Evolutionary conservation across 805 yeast genomes (phyloP).

Genomic region (Saccharomycopsis sp.): DNA sequence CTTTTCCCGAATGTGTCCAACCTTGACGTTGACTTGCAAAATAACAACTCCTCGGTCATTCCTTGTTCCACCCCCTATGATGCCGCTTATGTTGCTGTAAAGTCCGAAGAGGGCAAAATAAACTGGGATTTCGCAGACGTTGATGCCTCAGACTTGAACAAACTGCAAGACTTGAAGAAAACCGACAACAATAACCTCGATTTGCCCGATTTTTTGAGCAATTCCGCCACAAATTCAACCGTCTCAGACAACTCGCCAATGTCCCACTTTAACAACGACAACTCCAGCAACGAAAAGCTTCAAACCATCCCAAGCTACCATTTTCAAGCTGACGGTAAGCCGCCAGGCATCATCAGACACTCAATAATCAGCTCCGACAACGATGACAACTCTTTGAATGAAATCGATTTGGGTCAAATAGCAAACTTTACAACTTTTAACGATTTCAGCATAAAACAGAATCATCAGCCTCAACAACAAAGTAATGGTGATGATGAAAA

Average conservation of each 20-base stretch:
- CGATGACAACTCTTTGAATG: constrained; percentile 15
- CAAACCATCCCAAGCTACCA: constrained; percentile 12
- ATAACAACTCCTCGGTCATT: constrained; percentile 15
- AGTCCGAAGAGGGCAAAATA: constrained; percentile 16
- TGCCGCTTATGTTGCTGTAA: constrained; percentile 18
- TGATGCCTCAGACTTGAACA: constrained; percentile 1
- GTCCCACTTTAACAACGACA: constrained; percentile 8
- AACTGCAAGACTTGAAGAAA: constrained; percentile 3
- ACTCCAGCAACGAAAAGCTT: constrained; percentile 6
- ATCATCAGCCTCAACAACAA: not conserved
- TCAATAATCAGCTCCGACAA: constrained; percentile 8
- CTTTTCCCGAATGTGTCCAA: constrained; percentile 12
- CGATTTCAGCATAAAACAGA: not conserved
- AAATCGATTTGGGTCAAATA: constrained; percentile 17
- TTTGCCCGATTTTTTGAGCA: constrained; percentile 6
- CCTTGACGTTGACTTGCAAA: constrained; percentile 9
- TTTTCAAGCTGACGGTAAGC: constrained; percentile 4
- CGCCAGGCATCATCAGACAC: constrained; percentile 9
- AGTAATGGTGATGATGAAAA: no score
- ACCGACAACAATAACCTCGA: constrained; percentile 1
- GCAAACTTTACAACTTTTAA: constrained; percentile 12
- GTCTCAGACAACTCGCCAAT: constrained; percentile 11
- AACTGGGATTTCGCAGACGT: constrained; percentile 15
- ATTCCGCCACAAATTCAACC: constrained; percentile 10
- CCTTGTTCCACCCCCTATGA: constrained; percentile 19